These are phyloP conservation scores for Bremia lactucae DNA, from an alignment of 352 stramenopile species.

Conservation along the genomic window DNA sequence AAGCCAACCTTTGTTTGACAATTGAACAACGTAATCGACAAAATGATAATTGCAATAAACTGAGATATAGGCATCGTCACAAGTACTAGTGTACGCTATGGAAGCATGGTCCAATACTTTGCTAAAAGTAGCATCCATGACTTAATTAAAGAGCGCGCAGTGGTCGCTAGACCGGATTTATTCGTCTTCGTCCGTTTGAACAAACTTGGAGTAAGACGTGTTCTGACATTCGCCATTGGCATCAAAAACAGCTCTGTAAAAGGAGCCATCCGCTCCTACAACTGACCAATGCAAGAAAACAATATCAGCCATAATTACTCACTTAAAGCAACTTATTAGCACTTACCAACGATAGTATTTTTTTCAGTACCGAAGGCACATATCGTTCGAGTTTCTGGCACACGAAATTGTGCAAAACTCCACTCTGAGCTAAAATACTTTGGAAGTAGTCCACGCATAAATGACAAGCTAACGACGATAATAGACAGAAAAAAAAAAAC, in stretches of 20 bases:
- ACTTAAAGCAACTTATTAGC: neutral
- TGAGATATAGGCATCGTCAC: too few species aligned
- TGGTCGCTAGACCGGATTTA: slow-evolving; percentile 21
- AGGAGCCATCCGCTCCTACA: slow-evolving; percentile 77
- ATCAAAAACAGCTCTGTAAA: slow-evolving; percentile 86
- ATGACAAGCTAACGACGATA: slow-evolving; percentile 50
- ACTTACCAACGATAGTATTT: slow-evolving; percentile 86
- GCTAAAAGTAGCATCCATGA: too few species aligned
- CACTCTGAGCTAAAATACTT: slow-evolving; percentile 92
- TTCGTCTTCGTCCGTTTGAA: slow-evolving; percentile 83
- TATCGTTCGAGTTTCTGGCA: slow-evolving; percentile 85
- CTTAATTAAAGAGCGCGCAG: slow-evolving; percentile 6
- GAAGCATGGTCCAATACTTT: too few species aligned
- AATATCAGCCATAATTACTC: neutral
- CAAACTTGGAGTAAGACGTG: slow-evolving; percentile 86
- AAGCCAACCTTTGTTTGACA: too few species aligned
- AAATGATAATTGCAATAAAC: too few species aligned
- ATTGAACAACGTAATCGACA: too few species aligned
- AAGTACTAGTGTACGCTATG: slow-evolving; percentile 3
- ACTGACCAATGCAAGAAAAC: slow-evolving; percentile 30
- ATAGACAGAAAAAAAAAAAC: neutral
- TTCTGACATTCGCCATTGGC: slow-evolving; percentile 82
- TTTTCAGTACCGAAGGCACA: slow-evolving; percentile 89
- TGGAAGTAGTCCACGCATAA: slow-evolving; percentile 84
- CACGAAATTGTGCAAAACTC: slow-evolving; percentile 90